phyloP scores from a whole-genome alignment of 2,329 filamentous ascomycete genomes.

The Paradendryphiella salina region DNA sequence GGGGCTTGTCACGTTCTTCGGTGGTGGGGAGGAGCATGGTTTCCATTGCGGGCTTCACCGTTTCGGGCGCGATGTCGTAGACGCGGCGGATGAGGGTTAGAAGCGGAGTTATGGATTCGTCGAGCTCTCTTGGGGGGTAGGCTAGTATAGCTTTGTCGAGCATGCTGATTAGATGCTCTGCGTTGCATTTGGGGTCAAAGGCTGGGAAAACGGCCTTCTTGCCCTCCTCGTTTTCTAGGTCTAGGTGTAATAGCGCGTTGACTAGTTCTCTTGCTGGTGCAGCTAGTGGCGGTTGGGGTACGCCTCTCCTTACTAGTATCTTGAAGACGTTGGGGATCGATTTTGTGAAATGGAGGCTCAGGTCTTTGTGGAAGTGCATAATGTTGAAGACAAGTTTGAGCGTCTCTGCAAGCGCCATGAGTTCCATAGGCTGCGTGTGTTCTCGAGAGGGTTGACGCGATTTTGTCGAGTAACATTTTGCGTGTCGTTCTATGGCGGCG shows the following conservation, averaged over 20 bases:
- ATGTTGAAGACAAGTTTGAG: constrained; percentile 90
- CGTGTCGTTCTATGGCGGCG: constrained; percentile 70
- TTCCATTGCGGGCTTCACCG: constrained; percentile 66
- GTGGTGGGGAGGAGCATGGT: constrained; percentile 72
- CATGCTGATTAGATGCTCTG: constrained; percentile 69
- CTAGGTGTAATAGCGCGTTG: constrained; percentile 79
- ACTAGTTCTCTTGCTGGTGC: constrained; percentile 71
- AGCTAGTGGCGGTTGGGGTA: constrained; percentile 69
- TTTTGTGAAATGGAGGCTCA: constrained; percentile 64
- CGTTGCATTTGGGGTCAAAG: constrained; percentile 61
- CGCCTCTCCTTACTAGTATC: constrained; percentile 66
- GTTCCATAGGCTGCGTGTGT: constrained; percentile 63
- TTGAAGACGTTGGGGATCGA: constrained; percentile 71
- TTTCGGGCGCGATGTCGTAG: constrained; percentile 68
- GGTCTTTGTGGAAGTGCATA: constrained; percentile 70
- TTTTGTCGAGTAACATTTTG: constrained; percentile 50
- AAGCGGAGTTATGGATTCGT: constrained; percentile 70
- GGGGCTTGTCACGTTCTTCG: constrained; percentile 72
- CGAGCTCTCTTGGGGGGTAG: constrained; percentile 71
- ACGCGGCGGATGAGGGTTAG: constrained; percentile 73
- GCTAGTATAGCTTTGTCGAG: constrained; percentile 66
- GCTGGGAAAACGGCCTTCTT: constrained; percentile 68
- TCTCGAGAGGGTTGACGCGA: constrained; percentile 29
- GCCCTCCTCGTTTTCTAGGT: constrained; percentile 58
- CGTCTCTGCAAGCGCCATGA: constrained; percentile 80